Base-by-base conservation (phyloP, 176 grass and related monocot genomes). In the Phragmites australis region DNA sequence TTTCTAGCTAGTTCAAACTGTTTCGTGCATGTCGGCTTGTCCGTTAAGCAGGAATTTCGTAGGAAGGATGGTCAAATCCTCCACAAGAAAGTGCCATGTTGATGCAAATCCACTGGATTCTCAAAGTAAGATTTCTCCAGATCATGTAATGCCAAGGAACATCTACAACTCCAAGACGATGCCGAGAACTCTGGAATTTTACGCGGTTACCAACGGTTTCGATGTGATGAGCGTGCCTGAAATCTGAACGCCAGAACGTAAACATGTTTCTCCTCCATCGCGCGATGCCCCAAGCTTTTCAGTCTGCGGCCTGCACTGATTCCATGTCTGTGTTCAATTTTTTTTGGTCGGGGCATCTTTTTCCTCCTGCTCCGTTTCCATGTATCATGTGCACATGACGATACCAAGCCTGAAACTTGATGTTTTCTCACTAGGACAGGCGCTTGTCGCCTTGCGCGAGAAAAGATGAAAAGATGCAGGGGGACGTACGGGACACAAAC, bases 351-450 rank as follows among this genome's bases (percentile, higher is more conserved):
- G n/a, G n/a, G n/a, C n/a, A n/a, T n/a, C n/a, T n/a, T n/a, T n/a
- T n/a, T n/a, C n/a, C 16, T 13, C 72, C 47, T 42, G 81, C 27
- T 63, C 51, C 23, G 48, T 55, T 75, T 55, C 49, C 50, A 25
- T 66, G 43, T 16, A 74, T 74, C 59, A 44, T 74, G 49, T 58
- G 48, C 48, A 25, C 76, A 70, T 40, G 76, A 67, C 44, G 63
- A 40, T 49, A 61, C 9, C 19, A 27, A 23, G 70, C 14, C 52
- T 52, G 52, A 30, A 81, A 81, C 41, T 48, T 81, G 52, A 43
- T 68, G 43, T 86, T 81, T 15, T 82, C 10, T 46, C 43, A 21
- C 62, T 40, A 69, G 70, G 26, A 74, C 62, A 55, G 67, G 2
- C 48, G 45, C 30, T 34, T 54, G 83, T 79, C 45, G 43, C 44